Conservation (phyloP, 73 alveolate species). For the Stentor roeselii region DNA sequence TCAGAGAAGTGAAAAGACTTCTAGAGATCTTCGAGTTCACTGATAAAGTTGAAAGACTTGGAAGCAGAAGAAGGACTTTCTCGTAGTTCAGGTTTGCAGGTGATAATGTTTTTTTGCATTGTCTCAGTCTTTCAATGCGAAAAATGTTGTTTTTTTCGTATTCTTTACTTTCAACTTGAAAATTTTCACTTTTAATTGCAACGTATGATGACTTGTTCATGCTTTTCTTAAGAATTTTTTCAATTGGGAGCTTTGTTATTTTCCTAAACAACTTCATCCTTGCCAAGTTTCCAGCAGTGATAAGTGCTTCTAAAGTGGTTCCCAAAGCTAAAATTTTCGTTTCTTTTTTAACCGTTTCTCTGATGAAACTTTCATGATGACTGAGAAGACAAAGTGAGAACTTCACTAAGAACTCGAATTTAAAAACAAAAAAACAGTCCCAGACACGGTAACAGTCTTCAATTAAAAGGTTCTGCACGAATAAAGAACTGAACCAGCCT, state of each 20-base stretch:
- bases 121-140: not conserved
- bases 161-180: not conserved
- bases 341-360: not conserved
- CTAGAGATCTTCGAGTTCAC: not conserved
- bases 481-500: not conserved
- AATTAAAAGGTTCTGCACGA: not conserved
- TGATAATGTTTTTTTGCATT: not conserved
- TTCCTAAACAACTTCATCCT: not conserved
- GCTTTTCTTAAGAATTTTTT: not conserved
- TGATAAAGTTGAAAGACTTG: not conserved
- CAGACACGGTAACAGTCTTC: not conserved
- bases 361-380: not conserved
- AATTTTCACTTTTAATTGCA: not conserved
- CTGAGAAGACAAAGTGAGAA: not conserved
- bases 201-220: not conserved
- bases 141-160: not conserved
- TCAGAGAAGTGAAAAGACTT: not conserved
- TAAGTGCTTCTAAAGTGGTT: not conserved
- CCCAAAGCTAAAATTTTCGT: not conserved
- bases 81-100: not conserved
- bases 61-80: not conserved
- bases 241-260: not conserved
- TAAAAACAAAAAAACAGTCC: not conserved
- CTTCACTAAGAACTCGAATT: not conserved
- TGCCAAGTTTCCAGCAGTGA: constrained; percentile 1